Evolutionary conservation across 2,329 filamentous ascomycete species (phyloP).

Genomic region (Ceratocystis huliohia): DNA sequence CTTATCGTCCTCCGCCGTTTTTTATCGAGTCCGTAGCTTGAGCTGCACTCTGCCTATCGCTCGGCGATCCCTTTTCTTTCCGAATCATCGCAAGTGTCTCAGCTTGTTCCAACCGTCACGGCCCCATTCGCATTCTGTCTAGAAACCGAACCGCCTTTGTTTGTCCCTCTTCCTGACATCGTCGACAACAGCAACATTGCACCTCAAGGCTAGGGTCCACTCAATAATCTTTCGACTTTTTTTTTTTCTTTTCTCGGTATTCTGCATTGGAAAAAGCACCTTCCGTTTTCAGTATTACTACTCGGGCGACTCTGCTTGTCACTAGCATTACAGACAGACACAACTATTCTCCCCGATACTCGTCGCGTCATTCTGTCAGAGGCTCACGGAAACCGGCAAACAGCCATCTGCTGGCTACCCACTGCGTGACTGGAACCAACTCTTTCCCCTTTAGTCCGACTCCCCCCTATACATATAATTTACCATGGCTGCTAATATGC

Average conservation of each 20-base stretch:
- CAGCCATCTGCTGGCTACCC: neutral
- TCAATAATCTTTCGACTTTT: neutral
- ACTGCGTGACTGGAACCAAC: neutral
- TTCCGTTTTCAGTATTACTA: neutral
- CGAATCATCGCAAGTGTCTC: neutral
- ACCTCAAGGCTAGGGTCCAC: neutral
- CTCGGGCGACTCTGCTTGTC: neutral
- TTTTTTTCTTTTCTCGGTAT: neutral
- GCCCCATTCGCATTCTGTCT: neutral
- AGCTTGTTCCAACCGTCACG: neutral
- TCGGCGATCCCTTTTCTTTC: neutral
- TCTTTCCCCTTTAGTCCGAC: neutral
- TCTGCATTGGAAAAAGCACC: too few species aligned
- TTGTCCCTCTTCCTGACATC: neutral
- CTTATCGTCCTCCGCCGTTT: neutral
- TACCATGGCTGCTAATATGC: constrained; percentile 49
- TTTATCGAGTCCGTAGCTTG: neutral
- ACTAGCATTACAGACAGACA: too few species aligned
- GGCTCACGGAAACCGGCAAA: neutral
- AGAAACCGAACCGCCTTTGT: neutral
- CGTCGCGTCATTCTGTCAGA: neutral
- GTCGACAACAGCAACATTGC: neutral
- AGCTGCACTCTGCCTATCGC: neutral
- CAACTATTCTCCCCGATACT: neutral
- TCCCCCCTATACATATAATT: neutral